Percentiles rank a stretch among this genome's conserved stretches.
These are phyloP conservation scores for Pochonia chlamydosporia DNA, from an alignment of 2,329 filamentous ascomycete genomes.

Conservation along the genomic window DNA sequence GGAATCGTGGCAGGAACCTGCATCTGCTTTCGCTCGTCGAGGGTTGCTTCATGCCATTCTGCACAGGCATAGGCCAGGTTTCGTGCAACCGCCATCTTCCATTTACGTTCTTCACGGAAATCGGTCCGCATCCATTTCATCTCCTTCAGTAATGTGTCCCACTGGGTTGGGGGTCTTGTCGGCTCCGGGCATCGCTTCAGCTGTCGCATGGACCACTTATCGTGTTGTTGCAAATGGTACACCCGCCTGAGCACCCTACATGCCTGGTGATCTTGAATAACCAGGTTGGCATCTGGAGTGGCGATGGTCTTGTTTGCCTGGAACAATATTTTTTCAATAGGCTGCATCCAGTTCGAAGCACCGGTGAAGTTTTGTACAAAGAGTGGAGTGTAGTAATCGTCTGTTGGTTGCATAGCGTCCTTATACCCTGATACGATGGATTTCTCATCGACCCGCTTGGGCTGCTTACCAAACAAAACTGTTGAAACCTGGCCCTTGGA, in stretches of 20 bases:
- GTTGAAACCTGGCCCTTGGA: slow-evolving; percentile 64
- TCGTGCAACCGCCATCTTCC: slow-evolving; percentile 78
- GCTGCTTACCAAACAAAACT: slow-evolving; percentile 71
- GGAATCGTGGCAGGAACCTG: slow-evolving; percentile 58
- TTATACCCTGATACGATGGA: slow-evolving; percentile 33
- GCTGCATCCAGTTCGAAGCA: slow-evolving; percentile 54
- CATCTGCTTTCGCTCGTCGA: slow-evolving; percentile 58
- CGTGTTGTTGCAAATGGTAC: slow-evolving; percentile 83
- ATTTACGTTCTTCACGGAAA: slow-evolving; percentile 88
- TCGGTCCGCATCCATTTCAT: slow-evolving; percentile 98
- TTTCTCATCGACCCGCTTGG: slow-evolving; percentile 43
- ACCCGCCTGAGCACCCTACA: slow-evolving; percentile 81
- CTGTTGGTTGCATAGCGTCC: slow-evolving; percentile 40
- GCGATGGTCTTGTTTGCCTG: slow-evolving; percentile 86
- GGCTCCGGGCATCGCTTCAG: slow-evolving; percentile 81
- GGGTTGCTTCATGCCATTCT: slow-evolving; percentile 65
- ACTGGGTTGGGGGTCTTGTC: slow-evolving; percentile 67
- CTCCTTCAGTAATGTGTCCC: slow-evolving; percentile 82
- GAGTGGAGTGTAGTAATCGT: slow-evolving; percentile 59
- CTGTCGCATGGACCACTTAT: slow-evolving; percentile 89
- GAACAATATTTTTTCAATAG: slow-evolving; percentile 65
- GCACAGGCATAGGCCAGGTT: slow-evolving; percentile 79
- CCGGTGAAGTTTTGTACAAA: slow-evolving; percentile 54
- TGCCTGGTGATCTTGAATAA: slow-evolving; percentile 80
- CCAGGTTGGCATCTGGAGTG: slow-evolving; percentile 76